Conservation (phyloP, 495 filamentous ascomycete genomes). For the Penicillium waksmanii region DNA sequence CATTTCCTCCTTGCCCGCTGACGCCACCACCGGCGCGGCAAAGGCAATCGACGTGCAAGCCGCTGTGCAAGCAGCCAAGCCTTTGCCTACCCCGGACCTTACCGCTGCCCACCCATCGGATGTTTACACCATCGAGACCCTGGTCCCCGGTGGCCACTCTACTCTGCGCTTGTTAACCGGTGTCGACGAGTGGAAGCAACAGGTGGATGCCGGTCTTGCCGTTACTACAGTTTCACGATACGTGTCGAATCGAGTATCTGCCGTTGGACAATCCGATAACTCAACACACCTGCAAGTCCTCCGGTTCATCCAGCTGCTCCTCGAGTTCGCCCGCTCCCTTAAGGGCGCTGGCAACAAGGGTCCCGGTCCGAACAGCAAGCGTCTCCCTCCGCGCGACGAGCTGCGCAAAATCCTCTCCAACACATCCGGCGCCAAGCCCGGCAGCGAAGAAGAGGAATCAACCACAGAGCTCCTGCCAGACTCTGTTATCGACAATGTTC, state of each 20-base stretch:
- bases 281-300: constrained; percentile 58
- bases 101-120: constrained; percentile 73
- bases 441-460: constrained; percentile 15
- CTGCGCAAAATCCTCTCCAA: constrained; percentile 47
- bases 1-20: constrained; percentile 60
- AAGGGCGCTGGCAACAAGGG: constrained; percentile 33
- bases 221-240: constrained; percentile 65
- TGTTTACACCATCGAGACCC: constrained; percentile 72
- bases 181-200: constrained; percentile 76
- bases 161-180: constrained; percentile 60
- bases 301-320: constrained; percentile 61
- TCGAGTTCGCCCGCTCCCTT: constrained; percentile 64
- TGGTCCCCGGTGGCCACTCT: constrained; percentile 59
- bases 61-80: constrained; percentile 69
- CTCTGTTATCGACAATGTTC: constrained; percentile 67
- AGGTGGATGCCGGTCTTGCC: constrained; percentile 57
- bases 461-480: constrained; percentile 50
- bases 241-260: constrained; percentile 63
- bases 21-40: constrained; percentile 60
- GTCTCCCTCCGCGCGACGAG: constrained; percentile 45
- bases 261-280: constrained; percentile 60
- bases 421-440: constrained; percentile 27
- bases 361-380: constrained; percentile 41
- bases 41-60: constrained; percentile 69
- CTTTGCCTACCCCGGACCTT: constrained; percentile 76